These are phyloP conservation scores for Neonectria magnoliae DNA, from an alignment of 2,329 filamentous ascomycete species.

Conservation along the genomic window DNA sequence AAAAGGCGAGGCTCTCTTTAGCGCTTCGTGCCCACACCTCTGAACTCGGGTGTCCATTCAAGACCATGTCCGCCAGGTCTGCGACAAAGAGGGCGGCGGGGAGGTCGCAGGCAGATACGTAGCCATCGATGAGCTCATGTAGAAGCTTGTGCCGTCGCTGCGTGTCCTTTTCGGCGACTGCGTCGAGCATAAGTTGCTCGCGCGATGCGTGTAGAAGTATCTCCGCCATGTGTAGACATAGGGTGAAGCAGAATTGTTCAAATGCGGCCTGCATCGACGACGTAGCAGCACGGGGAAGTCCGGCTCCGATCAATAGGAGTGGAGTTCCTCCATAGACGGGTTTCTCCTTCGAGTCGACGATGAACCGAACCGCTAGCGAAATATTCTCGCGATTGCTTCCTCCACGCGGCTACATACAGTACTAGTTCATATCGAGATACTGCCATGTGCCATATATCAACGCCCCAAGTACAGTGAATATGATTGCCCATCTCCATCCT, in stretches of 20 bases:
- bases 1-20: conserved; percentile 41
- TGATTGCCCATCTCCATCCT: not conserved
- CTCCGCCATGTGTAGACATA: conserved; percentile 50
- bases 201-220: conserved; percentile 39
- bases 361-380: conserved; percentile 25
- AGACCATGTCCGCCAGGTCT: conserved; percentile 51
- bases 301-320: conserved; percentile 43
- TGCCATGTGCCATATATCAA: not conserved
- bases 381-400: too few species aligned
- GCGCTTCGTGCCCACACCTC: conserved; percentile 44
- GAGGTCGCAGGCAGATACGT: conserved; percentile 43
- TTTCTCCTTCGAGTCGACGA: conserved; percentile 25
- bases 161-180: conserved; percentile 42
- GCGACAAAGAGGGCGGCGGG: conserved; percentile 47
- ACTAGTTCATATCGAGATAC: too few species aligned
- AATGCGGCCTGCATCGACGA: conserved; percentile 49
- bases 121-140: conserved; percentile 45
- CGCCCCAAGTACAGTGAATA: not conserved
- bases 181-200: conserved; percentile 38
- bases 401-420: too few species aligned
- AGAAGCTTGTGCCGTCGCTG: conserved; percentile 44
- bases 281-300: conserved; percentile 49
- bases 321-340: conserved; percentile 4
- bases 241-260: conserved; percentile 42
- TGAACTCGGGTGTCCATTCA: conserved; percentile 45